Base-by-base conservation (phyloP, 495 filamentous ascomycete species). In the Viridothelium virens region DNA sequence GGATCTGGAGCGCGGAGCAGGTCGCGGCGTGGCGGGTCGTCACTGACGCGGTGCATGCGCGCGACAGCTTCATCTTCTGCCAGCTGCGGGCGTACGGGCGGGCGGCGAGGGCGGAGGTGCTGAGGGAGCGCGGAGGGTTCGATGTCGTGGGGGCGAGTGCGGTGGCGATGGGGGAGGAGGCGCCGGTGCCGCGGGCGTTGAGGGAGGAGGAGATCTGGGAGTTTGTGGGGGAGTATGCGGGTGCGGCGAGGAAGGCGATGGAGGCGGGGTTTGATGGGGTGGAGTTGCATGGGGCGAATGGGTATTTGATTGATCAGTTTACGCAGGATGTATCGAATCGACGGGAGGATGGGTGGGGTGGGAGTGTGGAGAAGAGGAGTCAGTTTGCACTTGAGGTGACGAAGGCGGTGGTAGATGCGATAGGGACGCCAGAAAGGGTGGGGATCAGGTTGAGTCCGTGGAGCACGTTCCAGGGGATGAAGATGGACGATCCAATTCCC, bases 231-330 rank as follows among this genome's bases (percentile, higher is more conserved):
- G 82, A 82, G 63, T 90, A 86, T 63, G 86, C 79, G 16, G 71
- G 79, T 18, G 88, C 87, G 12, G 85, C 89, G 2, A 78, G 80
- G 71, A 87, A 85, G 63, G 87, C 87, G 3, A 77, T 91, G 6
- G 79, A 77, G 3, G 89, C 88, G 3, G 89, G 89, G 6, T 92
- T 91, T 62, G 89, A 91, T 70, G 88, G 87, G 36, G 87, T 92
- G 3, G 89, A 92, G 77, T 78, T 91, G 64, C 88, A 91, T 71
- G 85, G 78, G 44, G 87, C 87, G 3, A 91, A 92, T 69, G 89
- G 89, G 9, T 91, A 90, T 71, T 74, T 92, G 61, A 77, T 90
- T 62, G 87, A 92, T 71, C 89, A 92, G 75, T 92, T 92, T 74
- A 78, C 76, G 1, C 87, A 89, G 70, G 84, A 87, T 68, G 77